These are phyloP conservation scores for Suillus subaureus DNA, from an alignment of 768 basidiomycete genomes.

Conservation along the genomic window DNA sequence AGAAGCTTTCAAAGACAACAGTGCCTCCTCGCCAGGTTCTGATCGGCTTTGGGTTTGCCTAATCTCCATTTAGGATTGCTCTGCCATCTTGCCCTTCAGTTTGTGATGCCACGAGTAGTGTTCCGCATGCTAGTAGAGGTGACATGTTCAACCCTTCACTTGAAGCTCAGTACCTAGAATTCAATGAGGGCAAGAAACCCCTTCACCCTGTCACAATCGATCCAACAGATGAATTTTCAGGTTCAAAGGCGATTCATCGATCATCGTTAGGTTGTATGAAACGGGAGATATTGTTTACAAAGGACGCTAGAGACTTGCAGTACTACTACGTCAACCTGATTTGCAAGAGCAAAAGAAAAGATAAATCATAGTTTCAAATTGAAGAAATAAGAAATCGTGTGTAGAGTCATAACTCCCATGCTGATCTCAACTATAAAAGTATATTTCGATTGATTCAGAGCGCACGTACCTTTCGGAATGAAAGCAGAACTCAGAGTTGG, in stretches of 20 bases:
- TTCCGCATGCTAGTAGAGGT: neutral
- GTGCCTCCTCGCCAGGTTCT: neutral
- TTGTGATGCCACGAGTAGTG: neutral
- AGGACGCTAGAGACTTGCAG: neutral
- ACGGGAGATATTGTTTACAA: neutral
- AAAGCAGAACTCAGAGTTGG: conserved; percentile 13
- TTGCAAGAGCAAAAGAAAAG: neutral
- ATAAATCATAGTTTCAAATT: neutral
- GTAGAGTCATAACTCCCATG: neutral
- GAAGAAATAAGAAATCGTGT: neutral
- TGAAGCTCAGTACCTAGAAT: conserved; percentile 17
- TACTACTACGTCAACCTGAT: neutral
- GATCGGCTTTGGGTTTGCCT: neutral
- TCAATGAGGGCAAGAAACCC: conserved; percentile 13
- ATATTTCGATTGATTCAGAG: neutral
- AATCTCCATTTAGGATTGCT: neutral
- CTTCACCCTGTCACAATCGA: neutral
- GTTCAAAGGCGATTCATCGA: neutral
- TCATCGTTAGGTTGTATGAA: neutral
- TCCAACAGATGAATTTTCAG: neutral
- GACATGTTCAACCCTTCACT: neutral
- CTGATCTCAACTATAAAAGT: neutral
- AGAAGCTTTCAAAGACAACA: neutral
- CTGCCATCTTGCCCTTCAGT: neutral
- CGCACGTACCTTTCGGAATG: neutral